phyloP scores from a whole-genome alignment of 192 early-diverging fungal species.

The Jimgerdemannia lactiflua region DNA sequence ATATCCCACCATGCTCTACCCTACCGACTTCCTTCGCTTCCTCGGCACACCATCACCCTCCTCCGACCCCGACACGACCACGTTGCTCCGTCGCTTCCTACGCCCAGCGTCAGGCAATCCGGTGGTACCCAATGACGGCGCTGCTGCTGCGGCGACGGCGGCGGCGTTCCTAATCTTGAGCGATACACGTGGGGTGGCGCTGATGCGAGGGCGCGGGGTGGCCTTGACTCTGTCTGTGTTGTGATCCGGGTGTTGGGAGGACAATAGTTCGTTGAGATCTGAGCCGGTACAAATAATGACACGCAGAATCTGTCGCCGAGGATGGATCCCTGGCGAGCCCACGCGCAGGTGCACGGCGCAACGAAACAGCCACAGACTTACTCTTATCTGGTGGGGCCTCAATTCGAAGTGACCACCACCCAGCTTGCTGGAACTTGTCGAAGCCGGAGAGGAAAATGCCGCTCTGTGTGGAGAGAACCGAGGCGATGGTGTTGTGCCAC shows the following conservation, averaged over 20 bases:
- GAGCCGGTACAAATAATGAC: no score
- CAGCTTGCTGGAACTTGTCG: constrained; percentile 64
- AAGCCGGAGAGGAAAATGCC: constrained; percentile 73
- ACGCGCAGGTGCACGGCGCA: background rate
- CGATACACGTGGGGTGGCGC: no score
- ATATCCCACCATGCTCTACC: no score
- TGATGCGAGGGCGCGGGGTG: background rate
- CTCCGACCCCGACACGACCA: no score
- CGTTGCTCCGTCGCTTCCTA: no score
- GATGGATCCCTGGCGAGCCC: background rate
- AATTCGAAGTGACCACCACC: constrained; percentile 52
- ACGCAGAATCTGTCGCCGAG: background rate
- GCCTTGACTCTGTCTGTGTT: background rate
- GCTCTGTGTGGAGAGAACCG: constrained; percentile 76
- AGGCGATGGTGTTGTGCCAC: constrained; percentile 87
- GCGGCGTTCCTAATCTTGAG: no score
- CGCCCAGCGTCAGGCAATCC: no score
- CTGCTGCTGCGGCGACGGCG: no score
- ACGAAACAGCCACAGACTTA: background rate
- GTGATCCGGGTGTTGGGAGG: background rate
- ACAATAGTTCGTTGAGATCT: no score
- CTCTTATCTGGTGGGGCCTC: constrained; percentile 45
- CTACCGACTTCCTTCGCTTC: no score
- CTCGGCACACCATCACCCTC: no score
- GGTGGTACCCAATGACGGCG: no score